Evolutionary conservation across 2,329 filamentous ascomycete genomes (phyloP), one percentile per base, ranked within the genome.

Genomic region (Sclerotinia nivalis): DNA sequence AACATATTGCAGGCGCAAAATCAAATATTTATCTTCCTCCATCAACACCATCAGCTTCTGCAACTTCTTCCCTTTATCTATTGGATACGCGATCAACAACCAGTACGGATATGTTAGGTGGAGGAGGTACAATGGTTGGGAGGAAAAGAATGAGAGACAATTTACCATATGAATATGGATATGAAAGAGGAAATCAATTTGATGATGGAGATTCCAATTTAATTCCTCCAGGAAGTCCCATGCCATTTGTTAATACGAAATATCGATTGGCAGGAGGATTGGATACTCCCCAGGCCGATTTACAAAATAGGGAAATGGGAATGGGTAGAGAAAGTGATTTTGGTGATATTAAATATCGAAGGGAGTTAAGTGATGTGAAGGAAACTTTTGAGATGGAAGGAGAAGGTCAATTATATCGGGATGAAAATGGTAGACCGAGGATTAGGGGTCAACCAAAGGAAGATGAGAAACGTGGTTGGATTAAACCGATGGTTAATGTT

Each of bases 381-480:
- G 54, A 71, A 52, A 47, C 28, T 40, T 60, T 54, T 47, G 55
- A 59, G 20, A 10, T 55, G 50, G 49, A 60, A n/a, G 66, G 28
- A 47, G 45, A n/a, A 7, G 58, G 54, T 43, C 52, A 68, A 47
- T 58, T 68, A 9, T 70, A 62, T 58, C 58, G 68, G 13, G 68
- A 71, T 55, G 59, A 69, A 15, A 69, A 70, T 61, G 69, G 60
- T 25, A 37, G 60, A 22, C 70, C 0, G 79, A 80, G 20, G 81
- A 84, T 50, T 91, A 88, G 89, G 84, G 86, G 43, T 82, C 82
- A 25, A 80, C 87, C 62, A 86, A 91, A 7, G 82, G 60, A 22
- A 25, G 28, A 64, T 50, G 45, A 64, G 28, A 37, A 37, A 13
- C 20, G 60, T 50, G 54, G 54, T 25, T 77, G 45, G 72, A 73